phyloP scores from a whole-genome alignment of 2,329 filamentous ascomycete genomes.

The Aspergillus terreus region DNA sequence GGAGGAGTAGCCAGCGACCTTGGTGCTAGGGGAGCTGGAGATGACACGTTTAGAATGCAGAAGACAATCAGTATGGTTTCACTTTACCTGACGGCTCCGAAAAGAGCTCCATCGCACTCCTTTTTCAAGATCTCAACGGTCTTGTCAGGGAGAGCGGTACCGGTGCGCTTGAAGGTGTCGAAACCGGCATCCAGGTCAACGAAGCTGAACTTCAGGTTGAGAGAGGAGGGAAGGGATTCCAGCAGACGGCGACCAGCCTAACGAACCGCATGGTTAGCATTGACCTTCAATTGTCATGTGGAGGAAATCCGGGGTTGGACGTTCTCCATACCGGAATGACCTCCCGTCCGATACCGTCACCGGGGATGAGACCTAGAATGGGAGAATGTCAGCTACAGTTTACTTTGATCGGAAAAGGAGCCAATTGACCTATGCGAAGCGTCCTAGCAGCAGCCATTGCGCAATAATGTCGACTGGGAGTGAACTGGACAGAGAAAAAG shows the following conservation, averaged over 20 bases:
- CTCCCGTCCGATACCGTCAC: conserved; percentile 97
- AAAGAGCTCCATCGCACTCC: conserved; percentile 93
- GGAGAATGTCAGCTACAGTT: conserved; percentile 12
- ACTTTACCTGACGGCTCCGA: conserved; percentile 76
- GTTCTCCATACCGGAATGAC: conserved; percentile 70
- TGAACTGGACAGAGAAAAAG: conserved; percentile 8
- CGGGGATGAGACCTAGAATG: conserved; percentile 79
- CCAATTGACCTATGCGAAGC: conserved; percentile 62
- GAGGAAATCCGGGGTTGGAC: conserved; percentile 4
- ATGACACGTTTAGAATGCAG: neutral
- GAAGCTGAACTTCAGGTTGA: conserved; percentile 91
- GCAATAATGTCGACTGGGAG: conserved; percentile 9
- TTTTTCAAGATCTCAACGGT: conserved; percentile 85
- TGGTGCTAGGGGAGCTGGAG: conserved; percentile 71
- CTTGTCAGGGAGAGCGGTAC: conserved; percentile 80
- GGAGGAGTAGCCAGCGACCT: conserved; percentile 92
- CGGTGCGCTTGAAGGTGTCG: conserved; percentile 87
- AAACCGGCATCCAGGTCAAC: conserved; percentile 90
- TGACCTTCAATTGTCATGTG: conserved; percentile 6
- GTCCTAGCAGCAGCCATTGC: conserved; percentile 54
- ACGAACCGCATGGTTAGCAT: conserved; percentile 9
- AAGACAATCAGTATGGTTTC: neutral
- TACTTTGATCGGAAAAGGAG: neutral
- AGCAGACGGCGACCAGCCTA: conserved; percentile 79
- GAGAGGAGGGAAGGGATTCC: conserved; percentile 86